phyloP scores from a whole-genome alignment of 768 basidiomycete species.

The Termitomyces eurrhizus region DNA sequence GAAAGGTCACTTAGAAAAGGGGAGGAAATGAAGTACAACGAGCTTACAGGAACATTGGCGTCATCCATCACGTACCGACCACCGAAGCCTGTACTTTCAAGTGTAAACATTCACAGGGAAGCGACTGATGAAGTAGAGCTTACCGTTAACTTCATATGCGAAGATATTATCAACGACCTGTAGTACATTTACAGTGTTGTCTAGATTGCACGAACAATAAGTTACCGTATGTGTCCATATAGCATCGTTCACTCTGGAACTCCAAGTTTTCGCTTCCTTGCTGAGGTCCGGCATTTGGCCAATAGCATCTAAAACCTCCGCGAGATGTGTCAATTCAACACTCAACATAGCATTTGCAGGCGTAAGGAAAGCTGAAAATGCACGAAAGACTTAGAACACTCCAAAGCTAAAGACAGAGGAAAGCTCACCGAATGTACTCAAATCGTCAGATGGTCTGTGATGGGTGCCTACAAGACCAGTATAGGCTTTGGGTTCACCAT shows the following conservation, averaged over 20 bases:
- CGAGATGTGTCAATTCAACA: constrained; percentile 63
- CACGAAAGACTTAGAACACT: not conserved
- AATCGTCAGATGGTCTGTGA: constrained; percentile 74
- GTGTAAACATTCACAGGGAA: not conserved
- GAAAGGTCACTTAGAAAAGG: not conserved
- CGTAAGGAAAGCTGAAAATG: constrained; percentile 58
- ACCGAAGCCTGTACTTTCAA: constrained; percentile 48
- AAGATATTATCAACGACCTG: constrained; percentile 64
- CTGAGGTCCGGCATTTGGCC: constrained; percentile 49
- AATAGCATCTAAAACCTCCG: constrained; percentile 50
- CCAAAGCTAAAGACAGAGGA: not conserved
- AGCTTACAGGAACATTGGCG: constrained; percentile 74
- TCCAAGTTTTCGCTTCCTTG: constrained; percentile 51
- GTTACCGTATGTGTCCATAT: constrained; percentile 61
- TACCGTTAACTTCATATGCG: constrained; percentile 76
- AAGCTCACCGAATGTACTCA: constrained; percentile 57
- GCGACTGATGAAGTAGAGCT: constrained; percentile 1
- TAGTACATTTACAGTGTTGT: not conserved
- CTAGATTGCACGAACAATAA: not conserved
- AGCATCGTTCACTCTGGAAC: constrained; percentile 51
- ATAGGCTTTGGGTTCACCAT: constrained; percentile 71
- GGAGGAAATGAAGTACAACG: not conserved
- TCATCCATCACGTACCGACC: constrained; percentile 80
- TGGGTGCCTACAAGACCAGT: constrained; percentile 76
- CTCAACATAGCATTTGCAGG: constrained; percentile 83